Percentiles rank a stretch among this genome's conserved stretches.
Conservation (phyloP, 2,329 filamentous ascomycete genomes). For the Knufia petricola region DNA sequence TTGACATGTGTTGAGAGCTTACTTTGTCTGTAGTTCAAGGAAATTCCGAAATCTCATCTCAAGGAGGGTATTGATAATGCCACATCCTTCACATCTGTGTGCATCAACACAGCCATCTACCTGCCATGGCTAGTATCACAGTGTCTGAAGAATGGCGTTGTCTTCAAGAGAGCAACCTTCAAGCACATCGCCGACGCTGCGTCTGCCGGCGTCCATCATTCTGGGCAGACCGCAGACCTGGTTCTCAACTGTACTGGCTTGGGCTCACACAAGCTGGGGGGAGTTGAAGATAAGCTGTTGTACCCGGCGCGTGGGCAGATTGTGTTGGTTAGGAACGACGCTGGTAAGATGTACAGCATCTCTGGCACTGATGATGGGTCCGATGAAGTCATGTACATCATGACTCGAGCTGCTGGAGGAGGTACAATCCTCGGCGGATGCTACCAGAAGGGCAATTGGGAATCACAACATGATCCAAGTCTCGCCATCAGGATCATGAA, state of each 20-base stretch:
- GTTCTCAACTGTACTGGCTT: conserved; percentile 82
- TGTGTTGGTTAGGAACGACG: conserved; percentile 71
- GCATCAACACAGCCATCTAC: conserved; percentile 84
- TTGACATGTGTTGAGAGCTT: background rate
- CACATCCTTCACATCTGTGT: conserved; percentile 70
- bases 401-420: conserved; percentile 68
- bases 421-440: conserved; percentile 82
- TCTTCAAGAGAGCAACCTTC: conserved; percentile 54
- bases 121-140: conserved; percentile 76
- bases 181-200: conserved; percentile 64
- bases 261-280: conserved; percentile 63
- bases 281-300: conserved; percentile 65
- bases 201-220: conserved; percentile 52
- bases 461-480: conserved; percentile 66
- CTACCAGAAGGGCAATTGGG: conserved; percentile 71
- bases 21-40: conserved; percentile 44
- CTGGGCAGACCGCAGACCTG: conserved; percentile 51
- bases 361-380: conserved; percentile 65
- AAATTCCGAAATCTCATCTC: conserved; percentile 49
- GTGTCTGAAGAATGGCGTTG: conserved; percentile 63
- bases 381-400: conserved; percentile 68
- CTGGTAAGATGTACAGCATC: conserved; percentile 57
- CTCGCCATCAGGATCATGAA: conserved; percentile 78
- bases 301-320: conserved; percentile 73
- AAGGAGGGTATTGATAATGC: conserved; percentile 59